Evolutionary conservation across 1,139 yeast genomes (phyloP), one percentile per base, ranked within the genome.

Genomic region (Diutina siamensis): DNA sequence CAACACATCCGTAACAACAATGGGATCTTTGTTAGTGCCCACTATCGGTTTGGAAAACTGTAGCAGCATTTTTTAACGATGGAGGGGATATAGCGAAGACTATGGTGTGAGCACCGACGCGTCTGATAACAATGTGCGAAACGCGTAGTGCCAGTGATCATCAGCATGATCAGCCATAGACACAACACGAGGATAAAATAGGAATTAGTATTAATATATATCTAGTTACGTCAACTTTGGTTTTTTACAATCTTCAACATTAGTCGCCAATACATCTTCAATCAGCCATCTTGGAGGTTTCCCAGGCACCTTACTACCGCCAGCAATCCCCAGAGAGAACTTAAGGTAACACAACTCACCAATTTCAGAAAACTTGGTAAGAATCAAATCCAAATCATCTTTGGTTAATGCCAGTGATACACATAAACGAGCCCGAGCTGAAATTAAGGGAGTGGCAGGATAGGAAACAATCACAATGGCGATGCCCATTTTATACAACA

Each of bases 381-480:
- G 72, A 40, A 89, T 74, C 53, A 78, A 74, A 63, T 92, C 99
- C 57, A 89, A 76, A 62, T 92, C 99, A 56, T 84, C 94, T 64
- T 92, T 92, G 27, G 95, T 92, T 56, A 94, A 73, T 1, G 97
- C 86, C 0, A 97, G 72, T 49, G 95, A 83, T 53, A 94, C 83
- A 70, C 99, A 92, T 57, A 92, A 77, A 62, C 99, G 79, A 22
- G 87, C 89, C 66, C 98, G 79, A 10, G 95, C 86, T 46, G 89
- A 78, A 34, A 86, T 81, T 53, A 92, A 72, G 28, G 97, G 96
- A 1, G 98, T 89, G 1, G 98, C 98, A 9, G 99, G 99, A 60
- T 92, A 92, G 27, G 97, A 96, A 44, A 89, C 97, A 55, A 92
- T 82, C 42, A 94, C 99, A 46, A 92, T 92, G 4, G 98, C 98